Evolutionary conservation across 331 rosid species (phyloP), one percentile per base, ranked within the genome.

Genomic region (Phaseolus coccineus): DNA sequence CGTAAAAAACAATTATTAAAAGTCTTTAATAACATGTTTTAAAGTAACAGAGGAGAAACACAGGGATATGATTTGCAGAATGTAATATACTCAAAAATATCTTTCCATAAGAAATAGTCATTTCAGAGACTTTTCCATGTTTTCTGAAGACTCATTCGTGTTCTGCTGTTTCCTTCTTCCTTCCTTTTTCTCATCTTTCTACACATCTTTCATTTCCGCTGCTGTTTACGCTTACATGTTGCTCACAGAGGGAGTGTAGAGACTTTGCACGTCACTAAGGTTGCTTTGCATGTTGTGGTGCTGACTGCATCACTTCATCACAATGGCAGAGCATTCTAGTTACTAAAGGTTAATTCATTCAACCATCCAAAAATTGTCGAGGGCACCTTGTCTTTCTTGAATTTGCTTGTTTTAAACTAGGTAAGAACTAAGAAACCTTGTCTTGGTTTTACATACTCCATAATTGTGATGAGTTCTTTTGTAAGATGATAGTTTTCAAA

Each of bases 101-200:
- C 14, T 63, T 31, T 33, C 16, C 27, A 3, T 0, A 30, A 13
- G 7, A 16, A 63, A 33, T 63, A 6, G 69, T 33, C 46, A 63
- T 33, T 15, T 63, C 69, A 63, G 69, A 63, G 69, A 63, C 69
- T 63, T 63, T 63, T 16, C 69, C 46, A 33, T 33, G 6, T 33
- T 63, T 16, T 15, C 1, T 63, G 46, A 63, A 63, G 47, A 63
- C 46, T 33, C 15, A 46, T 46, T 46, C 10, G 24, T 30, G 27
- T 63, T 63, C 13, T 63, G 25, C 25, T 6, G 5, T 13, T 63
- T 15, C 14, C 46, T 33, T 13, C 46, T 15, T 31, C 69, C 27
- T 63, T 62, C 40, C 69, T 31, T 33, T n/a, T 24, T 9, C 14
- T 24, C 62, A 56, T 53, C 62, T 24, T 5, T 0, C 9, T 56